phyloP scores from a whole-genome alignment of 2,329 filamentous ascomycete genomes.

The Tolypocladium pustulatum region DNA sequence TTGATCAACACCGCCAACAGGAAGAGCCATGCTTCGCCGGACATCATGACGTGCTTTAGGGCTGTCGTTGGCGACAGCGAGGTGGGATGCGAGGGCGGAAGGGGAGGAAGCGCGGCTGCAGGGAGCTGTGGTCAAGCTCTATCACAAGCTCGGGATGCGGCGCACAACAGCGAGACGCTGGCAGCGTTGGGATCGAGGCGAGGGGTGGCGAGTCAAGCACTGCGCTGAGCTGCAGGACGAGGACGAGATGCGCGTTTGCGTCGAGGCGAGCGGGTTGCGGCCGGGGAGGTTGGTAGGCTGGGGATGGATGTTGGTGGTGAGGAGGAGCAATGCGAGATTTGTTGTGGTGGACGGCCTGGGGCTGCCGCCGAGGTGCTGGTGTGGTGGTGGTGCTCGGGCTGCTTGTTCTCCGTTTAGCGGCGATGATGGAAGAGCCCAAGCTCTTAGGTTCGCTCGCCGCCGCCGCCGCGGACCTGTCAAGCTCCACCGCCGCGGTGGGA shows the following conservation, averaged over 20 bases:
- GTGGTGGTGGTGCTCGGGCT: neutral
- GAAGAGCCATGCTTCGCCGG: conserved; percentile 97
- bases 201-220: neutral
- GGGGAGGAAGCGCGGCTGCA: neutral
- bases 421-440: neutral
- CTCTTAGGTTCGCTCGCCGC: neutral
- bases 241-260: neutral
- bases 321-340: neutral
- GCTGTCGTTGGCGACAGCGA: conserved; percentile 13
- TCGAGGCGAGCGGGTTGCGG: neutral
- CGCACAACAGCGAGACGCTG: neutral
- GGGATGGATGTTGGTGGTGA: neutral
- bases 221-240: neutral
- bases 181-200: neutral
- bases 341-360: neutral
- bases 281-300: neutral
- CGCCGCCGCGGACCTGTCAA: no score
- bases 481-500: neutral
- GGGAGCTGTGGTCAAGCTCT: conserved; percentile 15
- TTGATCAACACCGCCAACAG: conserved; percentile 97
- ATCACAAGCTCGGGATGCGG: conserved; percentile 11
- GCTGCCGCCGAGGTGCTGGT: neutral
- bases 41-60: conserved; percentile 48
- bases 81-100: conserved; percentile 2
- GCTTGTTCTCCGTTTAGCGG: neutral